Conservation (phyloP, 176 grass and related monocot genomes). For the Microstegium vimineum region DNA sequence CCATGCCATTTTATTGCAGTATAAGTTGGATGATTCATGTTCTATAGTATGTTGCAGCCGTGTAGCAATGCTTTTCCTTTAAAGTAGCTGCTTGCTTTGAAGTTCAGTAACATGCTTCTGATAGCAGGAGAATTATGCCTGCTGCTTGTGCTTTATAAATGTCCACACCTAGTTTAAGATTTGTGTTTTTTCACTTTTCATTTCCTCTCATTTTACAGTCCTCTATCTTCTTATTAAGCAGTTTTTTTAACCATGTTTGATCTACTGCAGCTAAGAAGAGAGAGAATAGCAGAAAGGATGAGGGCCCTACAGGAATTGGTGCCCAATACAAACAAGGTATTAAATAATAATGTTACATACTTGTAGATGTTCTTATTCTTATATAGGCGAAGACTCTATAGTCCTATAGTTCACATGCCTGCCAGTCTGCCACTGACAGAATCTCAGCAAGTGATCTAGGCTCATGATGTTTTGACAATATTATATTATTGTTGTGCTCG, state of each 20-base stretch:
- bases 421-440: constrained; percentile 23
- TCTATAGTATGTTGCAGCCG: neutral
- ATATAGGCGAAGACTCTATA: constrained; percentile 13
- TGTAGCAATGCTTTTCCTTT: neutral
- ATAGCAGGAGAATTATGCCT: neutral
- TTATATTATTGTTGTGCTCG: neutral
- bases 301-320: constrained; percentile 93
- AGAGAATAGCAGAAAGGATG: constrained; percentile 99
- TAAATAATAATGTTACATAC: neutral
- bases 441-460: constrained; percentile 33
- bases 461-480: constrained; percentile 29
- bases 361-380: constrained; percentile 36
- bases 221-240: constrained; percentile 21
- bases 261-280: constrained; percentile 79
- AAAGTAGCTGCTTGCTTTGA: constrained; percentile 1
- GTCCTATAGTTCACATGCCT: constrained; percentile 33
- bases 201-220: neutral
- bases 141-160: neutral
- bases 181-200: neutral
- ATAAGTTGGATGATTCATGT: constrained; percentile 15
- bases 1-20: constrained; percentile 5
- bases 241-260: constrained; percentile 25
- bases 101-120: constrained; percentile 16
- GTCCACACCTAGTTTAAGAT: neutral
- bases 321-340: constrained; percentile 98